Evolutionary conservation across 1,284 basidiomycete genomes (phyloP).

Genomic region (Pseudozyma hubeiensis): DNA sequence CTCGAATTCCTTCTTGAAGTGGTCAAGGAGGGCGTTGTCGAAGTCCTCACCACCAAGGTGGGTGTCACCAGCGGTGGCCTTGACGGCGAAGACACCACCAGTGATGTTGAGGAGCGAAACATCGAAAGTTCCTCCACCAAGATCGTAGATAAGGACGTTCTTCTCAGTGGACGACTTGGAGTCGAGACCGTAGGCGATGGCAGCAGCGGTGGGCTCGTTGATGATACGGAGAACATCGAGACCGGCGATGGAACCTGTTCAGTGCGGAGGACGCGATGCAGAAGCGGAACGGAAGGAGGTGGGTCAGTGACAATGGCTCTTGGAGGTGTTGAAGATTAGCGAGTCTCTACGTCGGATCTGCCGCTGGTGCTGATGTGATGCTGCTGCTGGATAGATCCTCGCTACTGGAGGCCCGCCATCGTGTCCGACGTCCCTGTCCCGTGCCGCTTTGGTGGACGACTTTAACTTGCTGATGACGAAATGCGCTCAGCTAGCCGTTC

Average conservation of each 20-base stretch:
- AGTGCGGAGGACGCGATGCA: neutral
- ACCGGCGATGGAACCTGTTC: conserved; percentile 74
- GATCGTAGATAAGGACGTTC: conserved; percentile 99
- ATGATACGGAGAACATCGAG: conserved; percentile 78
- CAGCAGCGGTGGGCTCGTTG: conserved; percentile 74
- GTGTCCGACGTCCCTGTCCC: neutral
- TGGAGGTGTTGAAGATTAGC: no score
- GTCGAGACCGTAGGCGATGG: conserved; percentile 74
- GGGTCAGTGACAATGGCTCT: conserved; percentile 5
- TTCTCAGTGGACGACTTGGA: conserved; percentile 74
- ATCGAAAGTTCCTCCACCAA: conserved; percentile 89
- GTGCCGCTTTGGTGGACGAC: neutral
- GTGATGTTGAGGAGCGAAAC: conserved; percentile 76
- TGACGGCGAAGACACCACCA: conserved; percentile 77
- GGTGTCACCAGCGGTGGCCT: conserved; percentile 75
- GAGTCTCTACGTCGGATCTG: conserved; percentile 6
- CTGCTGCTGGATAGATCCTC: neutral
- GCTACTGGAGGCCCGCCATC: neutral
- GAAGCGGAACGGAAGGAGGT: neutral
- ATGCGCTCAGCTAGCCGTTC: conserved; percentile 62
- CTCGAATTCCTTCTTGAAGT: conserved; percentile 80
- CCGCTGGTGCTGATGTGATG: conserved; percentile 9
- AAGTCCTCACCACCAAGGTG: conserved; percentile 89
- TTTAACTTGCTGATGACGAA: conserved; percentile 5
- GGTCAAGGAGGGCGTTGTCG: conserved; percentile 95